phyloP scores from a whole-genome alignment of 1,284 basidiomycete genomes.

The Cryptococcus sp. region DNA sequence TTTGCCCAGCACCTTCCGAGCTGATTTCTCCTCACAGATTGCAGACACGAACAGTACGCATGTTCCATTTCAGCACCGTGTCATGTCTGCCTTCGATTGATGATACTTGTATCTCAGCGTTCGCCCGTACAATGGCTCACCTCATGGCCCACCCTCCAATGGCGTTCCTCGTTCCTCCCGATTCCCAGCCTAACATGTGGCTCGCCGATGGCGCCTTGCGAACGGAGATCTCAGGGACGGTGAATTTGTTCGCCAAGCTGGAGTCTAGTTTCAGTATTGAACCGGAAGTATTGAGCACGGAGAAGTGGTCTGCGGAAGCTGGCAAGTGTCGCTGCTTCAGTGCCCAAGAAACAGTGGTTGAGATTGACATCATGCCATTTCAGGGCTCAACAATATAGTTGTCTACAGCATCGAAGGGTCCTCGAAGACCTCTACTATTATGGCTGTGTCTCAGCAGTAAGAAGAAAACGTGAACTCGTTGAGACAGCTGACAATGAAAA shows the following conservation, averaged over 20 bases:
- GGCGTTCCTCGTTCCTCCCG: constrained; percentile 66
- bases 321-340: constrained; percentile 40
- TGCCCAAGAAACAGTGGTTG: background rate
- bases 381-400: constrained; percentile 74
- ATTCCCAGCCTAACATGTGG: too few species aligned
- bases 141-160: constrained; percentile 72
- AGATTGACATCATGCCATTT: background rate
- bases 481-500: background rate
- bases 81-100: background rate
- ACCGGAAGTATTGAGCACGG: background rate
- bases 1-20: background rate
- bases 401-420: constrained; percentile 75
- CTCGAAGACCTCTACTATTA: constrained; percentile 69
- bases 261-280: constrained; percentile 63
- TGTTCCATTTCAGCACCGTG: background rate
- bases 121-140: constrained; percentile 83
- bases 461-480: constrained; percentile 34
- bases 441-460: constrained; percentile 74
- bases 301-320: constrained; percentile 70
- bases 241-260: too few species aligned
- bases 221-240: too few species aligned
- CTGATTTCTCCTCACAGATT: background rate
- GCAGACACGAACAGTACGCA: background rate
- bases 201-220: too few species aligned
- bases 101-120: constrained; percentile 56